These are phyloP conservation scores for Ambrosia hybrid DNA, from an alignment of 140 eudicot species.

Conservation along the genomic window DNA sequence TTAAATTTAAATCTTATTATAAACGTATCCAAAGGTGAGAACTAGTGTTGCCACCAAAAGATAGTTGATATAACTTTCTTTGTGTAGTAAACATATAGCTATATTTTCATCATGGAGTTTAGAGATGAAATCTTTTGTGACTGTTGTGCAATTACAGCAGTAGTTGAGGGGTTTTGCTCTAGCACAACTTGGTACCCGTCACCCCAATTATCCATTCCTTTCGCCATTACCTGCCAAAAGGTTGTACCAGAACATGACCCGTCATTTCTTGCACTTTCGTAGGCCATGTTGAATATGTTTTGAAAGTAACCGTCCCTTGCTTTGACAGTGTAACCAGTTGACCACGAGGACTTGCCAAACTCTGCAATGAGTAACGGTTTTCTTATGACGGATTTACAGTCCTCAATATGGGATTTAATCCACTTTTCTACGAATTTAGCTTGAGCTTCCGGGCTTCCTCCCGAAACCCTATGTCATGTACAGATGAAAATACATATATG, in stretches of 20 bases:
- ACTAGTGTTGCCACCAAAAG: background rate
- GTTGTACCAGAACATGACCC: slow-evolving; percentile 34
- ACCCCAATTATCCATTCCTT: slow-evolving; percentile 37
- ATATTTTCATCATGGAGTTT: background rate
- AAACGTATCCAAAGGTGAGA: background rate
- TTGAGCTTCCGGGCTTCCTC: slow-evolving; percentile 22
- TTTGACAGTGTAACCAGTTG: slow-evolving; percentile 16
- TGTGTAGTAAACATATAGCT: background rate
- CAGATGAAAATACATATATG: background rate
- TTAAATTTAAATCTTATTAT: background rate
- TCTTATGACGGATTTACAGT: slow-evolving; percentile 15
- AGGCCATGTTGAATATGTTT: slow-evolving; percentile 28
- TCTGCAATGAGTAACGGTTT: slow-evolving; percentile 32
- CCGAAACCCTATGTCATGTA: slow-evolving; percentile 17
- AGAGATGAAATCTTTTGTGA: slow-evolving; percentile 30
- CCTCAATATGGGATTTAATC: slow-evolving; percentile 31
- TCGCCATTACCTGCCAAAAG: slow-evolving; percentile 36
- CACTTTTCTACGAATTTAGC: slow-evolving; percentile 25
- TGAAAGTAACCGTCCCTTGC: slow-evolving; percentile 23
- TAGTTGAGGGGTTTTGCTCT: slow-evolving; percentile 29
- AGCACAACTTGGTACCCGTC: slow-evolving; percentile 41
- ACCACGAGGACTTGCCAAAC: slow-evolving; percentile 34
- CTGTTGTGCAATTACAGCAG: slow-evolving; percentile 21
- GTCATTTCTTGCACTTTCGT: slow-evolving; percentile 20
- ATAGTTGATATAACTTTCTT: background rate